Evolutionary conservation across 192 early-diverging fungal species (phyloP), one percentile per base, ranked within the genome.

Genomic region (Coemansia reversa): DNA sequence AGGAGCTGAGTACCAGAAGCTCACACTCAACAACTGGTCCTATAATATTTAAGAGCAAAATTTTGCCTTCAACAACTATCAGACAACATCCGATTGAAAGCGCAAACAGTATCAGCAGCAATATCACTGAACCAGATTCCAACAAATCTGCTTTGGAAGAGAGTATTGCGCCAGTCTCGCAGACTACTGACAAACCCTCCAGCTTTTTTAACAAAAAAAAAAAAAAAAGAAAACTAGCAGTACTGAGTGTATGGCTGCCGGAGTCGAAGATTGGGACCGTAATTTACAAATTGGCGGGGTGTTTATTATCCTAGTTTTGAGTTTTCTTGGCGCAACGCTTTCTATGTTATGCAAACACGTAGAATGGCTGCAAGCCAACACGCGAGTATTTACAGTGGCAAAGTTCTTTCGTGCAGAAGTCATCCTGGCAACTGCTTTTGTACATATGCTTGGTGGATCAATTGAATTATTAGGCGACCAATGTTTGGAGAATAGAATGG

Each of bases 391-490:
- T 12, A 70, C 75, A 4, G 70, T 66, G 1, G 81, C 79, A 27
- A 83, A 83, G 51, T 85, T 84, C 48, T 87, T 88, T 63, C 85
- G 87, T 12, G 84, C 87, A 6, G 91, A 90, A 1, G 85, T 91
- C 7, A 90, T 92, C 55, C 53, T 91, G 23, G 86, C 91, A 8
- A 92, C 91, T 8, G 85, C 86, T 6, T 88, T 92, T 52, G 86
- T 92, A 47, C 91, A 92, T 67, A 90, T 92, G 90, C 63, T 92
- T 0, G 84, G 87, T 16, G 73, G 73, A 11, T 84, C 88, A 28
- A 69, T 86, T 12, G 70, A 70, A 28, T 73, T 78, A 8, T 78
- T 92, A n/a, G 75, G 82, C 1, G 77, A 84, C 19, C 70, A 77
- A 22, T 87, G 90, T 63, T 65, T 90, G 28, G 75, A 86, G 8